Base-by-base conservation (phyloP, 2,329 filamentous ascomycete genomes). In the Chalara sp. region DNA sequence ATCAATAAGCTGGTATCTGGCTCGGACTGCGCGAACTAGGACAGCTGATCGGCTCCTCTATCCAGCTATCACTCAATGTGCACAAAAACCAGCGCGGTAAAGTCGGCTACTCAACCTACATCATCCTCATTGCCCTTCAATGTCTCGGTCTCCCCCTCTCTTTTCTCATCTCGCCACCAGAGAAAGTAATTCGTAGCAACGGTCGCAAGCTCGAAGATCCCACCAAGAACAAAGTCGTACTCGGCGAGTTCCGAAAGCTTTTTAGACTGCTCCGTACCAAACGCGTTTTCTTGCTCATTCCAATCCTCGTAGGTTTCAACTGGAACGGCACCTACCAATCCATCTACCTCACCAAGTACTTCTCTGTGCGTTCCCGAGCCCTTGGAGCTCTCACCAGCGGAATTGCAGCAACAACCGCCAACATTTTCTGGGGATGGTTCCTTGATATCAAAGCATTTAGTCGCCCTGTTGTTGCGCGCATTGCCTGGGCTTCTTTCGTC, bases 401-500 rank as follows among this genome's bases (percentile, higher is more conserved):
- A 2, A 74, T 87, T 6, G 72, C 84, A 7, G 84, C 65, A 2
- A 70, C 65, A 1, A 75, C 76, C 3, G 72, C 72, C 2, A 83
- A 84, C 2, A 87, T 87, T 46, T 40, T 86, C 0, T 71, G 87
- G 0, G 85, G 85, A 1, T 32, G 13, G 2, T 53, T 52, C 13
- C 47, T 57, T 7, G 55, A 57, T 30, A 49, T 35, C 11, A 52
- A 37, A 29, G 12, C 12, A 7, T 39, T 53, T 0, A 11, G 56
- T 0, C 67, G 74, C 5, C 71, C 67, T 2, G 7, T 53, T 21
- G 58, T 62, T 5, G 58, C 40, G 6, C 46, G 47, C 2, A 37
- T 46, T 87, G 84, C 84, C 76, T 76, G 0, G 84, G 66, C 84
- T 3, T 80, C 79, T 0, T 70, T 76, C 32, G 87, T 80, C 64